A percentile compares a stretch with the other conserved stretches of the same genome.
Conservation (phyloP, 148 eudicot species). For the Vaccinium darrowii region DNA sequence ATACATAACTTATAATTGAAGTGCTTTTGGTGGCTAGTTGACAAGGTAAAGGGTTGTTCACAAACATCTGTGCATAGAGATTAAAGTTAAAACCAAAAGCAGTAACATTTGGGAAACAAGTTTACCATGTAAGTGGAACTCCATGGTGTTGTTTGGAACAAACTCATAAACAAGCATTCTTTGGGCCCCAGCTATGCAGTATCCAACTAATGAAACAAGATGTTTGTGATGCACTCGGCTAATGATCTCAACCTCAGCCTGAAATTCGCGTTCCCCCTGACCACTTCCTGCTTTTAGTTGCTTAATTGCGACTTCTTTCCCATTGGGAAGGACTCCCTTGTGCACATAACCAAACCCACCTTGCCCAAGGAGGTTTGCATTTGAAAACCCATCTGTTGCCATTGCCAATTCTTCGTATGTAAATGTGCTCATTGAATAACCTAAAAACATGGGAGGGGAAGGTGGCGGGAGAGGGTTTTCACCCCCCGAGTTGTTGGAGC, state of each 20-base stretch:
- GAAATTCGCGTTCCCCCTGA: conserved; percentile 91
- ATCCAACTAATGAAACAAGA: conserved; percentile 95
- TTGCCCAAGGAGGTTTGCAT: conserved; percentile 82
- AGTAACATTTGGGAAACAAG: not conserved
- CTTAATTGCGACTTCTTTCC: conserved; percentile 90
- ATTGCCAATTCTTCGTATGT: conserved; percentile 79
- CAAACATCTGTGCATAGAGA: not conserved
- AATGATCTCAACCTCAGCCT: conserved; percentile 91
- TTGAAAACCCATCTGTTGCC: conserved; percentile 83
- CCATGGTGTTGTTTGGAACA: conserved; percentile 79
- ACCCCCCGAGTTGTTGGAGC: conserved; percentile 66
- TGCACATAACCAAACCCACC: conserved; percentile 97
- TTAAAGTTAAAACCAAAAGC: not conserved
- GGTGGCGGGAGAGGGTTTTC: conserved; percentile 42
- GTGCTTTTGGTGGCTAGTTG: not conserved
- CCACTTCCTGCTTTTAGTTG: conserved; percentile 90
- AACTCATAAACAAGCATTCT: conserved; percentile 50
- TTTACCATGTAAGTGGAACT: conserved; percentile 81
- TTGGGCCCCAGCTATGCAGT: conserved; percentile 68
- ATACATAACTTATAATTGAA: no score
- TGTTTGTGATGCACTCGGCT: conserved; percentile 95
- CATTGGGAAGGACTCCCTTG: conserved; percentile 80
- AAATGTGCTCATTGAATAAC: conserved; percentile 55
- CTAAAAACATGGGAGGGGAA: no score
- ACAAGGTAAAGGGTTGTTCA: not conserved